Evolutionary conservation across 306 rosid species (phyloP).

Genomic region (Cyclanthera cordifolia): DNA sequence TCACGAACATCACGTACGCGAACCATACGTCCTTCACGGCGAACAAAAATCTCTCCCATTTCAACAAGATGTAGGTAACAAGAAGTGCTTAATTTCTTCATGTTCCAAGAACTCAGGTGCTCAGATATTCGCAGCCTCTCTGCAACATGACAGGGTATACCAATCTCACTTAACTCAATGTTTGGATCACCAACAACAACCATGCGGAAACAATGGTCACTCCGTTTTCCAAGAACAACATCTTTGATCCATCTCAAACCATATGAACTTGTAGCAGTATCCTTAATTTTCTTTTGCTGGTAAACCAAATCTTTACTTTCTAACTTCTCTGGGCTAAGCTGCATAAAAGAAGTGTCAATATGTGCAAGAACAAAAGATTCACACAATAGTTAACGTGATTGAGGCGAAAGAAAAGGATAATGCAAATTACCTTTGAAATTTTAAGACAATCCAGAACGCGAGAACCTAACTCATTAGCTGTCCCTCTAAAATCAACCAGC

Average conservation of each 20-base stretch:
- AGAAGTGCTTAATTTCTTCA: conserved; percentile 34
- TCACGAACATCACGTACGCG: conserved; percentile 33
- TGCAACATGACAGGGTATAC: conserved; percentile 72
- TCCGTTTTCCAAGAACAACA: conserved; percentile 86
- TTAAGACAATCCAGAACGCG: conserved; percentile 71
- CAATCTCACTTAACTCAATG: conserved; percentile 67
- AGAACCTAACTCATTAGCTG: conserved; percentile 60
- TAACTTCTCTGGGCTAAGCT: conserved; percentile 60
- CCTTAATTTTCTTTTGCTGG: conserved; percentile 42
- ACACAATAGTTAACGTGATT: conserved; percentile 11
- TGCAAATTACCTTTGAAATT: conserved; percentile 66
- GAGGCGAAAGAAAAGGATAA: conserved; percentile 1
- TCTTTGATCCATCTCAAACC: conserved; percentile 95
- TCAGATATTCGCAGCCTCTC: conserved; percentile 64
- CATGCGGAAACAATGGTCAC: conserved; percentile 61
- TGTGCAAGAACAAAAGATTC: conserved; percentile 21
- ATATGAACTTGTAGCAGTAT: conserved; percentile 55
- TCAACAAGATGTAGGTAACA: conserved; percentile 48
- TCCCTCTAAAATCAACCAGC: conserved; percentile 74
- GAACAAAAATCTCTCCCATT: conserved; percentile 50
- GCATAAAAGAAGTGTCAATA: conserved; percentile 28
- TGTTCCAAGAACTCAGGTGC: conserved; percentile 51
- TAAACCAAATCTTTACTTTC: conserved; percentile 36
- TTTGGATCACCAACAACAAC: conserved; percentile 90
- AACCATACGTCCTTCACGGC: conserved; percentile 37